phyloP scores from a whole-genome alignment of 106 monocot genomes.

The Apostasia shenzhenica region DNA sequence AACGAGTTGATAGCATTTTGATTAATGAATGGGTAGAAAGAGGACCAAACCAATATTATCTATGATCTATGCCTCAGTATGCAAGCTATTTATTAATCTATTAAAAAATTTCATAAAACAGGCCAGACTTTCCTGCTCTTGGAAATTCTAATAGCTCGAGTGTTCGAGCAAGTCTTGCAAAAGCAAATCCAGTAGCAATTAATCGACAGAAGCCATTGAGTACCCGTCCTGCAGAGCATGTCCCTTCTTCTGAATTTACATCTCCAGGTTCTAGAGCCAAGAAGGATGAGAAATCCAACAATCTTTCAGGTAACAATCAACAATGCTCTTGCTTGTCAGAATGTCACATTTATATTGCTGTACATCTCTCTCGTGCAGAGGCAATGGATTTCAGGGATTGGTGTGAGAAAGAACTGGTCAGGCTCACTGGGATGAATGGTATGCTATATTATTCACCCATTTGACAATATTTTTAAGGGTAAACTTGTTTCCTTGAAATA shows the following conservation, averaged over 20 bases:
- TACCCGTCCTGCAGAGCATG: slow-evolving; percentile 9
- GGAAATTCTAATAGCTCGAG: slow-evolving; percentile 31
- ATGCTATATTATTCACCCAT: background rate
- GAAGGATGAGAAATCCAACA: slow-evolving; percentile 23
- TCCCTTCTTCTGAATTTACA: slow-evolving; percentile 14
- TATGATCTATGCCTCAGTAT: too few species aligned
- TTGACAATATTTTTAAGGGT: too few species aligned
- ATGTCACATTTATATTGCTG: background rate
- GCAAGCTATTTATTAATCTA: too few species aligned
- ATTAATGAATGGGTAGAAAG: too few species aligned
- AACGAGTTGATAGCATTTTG: too few species aligned
- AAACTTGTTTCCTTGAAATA: too few species aligned
- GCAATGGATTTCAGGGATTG: slow-evolving; percentile 90
- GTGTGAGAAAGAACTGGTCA: slow-evolving; percentile 67
- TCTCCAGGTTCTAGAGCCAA: slow-evolving; percentile 36
- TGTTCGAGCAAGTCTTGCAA: slow-evolving; percentile 22
- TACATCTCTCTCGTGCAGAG: slow-evolving; percentile 40
- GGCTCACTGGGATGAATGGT: slow-evolving; percentile 85
- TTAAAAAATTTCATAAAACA: slow-evolving; percentile 8
- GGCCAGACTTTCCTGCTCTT: slow-evolving; percentile 53
- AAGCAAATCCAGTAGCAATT: slow-evolving; percentile 15
- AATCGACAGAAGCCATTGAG: slow-evolving; percentile 18
- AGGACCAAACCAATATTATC: too few species aligned
- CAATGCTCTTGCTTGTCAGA: background rate
- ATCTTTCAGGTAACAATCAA: slow-evolving; percentile 39